Evolutionary conservation across 2,329 filamentous ascomycete species (phyloP).

Genomic region (Paraconiothyrium brasiliense): DNA sequence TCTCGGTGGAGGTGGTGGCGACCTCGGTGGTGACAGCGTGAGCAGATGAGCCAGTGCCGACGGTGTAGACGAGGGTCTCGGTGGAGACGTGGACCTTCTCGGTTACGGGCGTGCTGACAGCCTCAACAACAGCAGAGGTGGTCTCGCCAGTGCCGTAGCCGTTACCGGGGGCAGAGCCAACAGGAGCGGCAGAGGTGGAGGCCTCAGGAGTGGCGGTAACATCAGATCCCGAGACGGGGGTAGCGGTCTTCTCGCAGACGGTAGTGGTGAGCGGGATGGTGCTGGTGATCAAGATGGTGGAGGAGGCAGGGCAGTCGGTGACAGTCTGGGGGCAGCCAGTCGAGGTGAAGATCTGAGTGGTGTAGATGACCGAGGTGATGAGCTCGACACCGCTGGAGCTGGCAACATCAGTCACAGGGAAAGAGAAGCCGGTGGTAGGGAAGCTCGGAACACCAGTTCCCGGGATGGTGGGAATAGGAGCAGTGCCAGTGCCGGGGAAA

Average conservation of each 20-base stretch:
- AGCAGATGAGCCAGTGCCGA: constrained; percentile 47
- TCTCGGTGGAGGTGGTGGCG: constrained; percentile 42
- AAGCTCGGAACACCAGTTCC: constrained; percentile 48
- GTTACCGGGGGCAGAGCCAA: neutral
- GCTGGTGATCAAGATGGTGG: constrained; percentile 51
- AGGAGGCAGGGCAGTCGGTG: constrained; percentile 49
- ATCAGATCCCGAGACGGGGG: constrained; percentile 4
- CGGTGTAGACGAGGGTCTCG: constrained; percentile 55
- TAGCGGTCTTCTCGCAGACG: constrained; percentile 48
- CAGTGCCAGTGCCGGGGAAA: constrained; percentile 19
- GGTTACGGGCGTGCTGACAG: constrained; percentile 32
- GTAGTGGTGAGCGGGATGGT: constrained; percentile 55
- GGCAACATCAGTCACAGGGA: constrained; percentile 46
- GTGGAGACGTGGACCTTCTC: constrained; percentile 49
- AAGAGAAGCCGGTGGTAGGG: constrained; percentile 13
- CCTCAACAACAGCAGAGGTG: neutral
- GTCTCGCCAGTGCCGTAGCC: constrained; percentile 8
- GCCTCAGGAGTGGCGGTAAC: constrained; percentile 14
- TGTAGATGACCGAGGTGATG: constrained; percentile 55
- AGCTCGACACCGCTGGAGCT: constrained; percentile 53
- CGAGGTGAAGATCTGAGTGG: constrained; percentile 55
- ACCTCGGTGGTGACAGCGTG: constrained; percentile 56
- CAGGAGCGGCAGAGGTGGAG: constrained; percentile 4
- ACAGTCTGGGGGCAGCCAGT: constrained; percentile 48
- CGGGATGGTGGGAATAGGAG: constrained; percentile 7